phyloP scores from a whole-genome alignment of 208 protist genomes.

The Porcisia hertigi region DNA sequence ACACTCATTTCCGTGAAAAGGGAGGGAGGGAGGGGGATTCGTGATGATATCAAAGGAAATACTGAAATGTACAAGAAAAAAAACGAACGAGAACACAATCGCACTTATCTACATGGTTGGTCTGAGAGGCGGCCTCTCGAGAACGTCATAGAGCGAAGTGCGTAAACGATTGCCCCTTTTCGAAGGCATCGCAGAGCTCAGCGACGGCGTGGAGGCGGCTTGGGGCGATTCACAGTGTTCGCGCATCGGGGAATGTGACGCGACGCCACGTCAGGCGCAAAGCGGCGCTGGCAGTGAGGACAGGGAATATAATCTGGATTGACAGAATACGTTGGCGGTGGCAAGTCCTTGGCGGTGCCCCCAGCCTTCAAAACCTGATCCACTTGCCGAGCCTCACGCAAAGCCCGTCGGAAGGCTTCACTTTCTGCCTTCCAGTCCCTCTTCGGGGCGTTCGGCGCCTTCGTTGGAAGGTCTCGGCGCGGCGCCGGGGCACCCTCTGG shows the following conservation, averaged over 20 bases:
- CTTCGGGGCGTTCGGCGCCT: conserved; percentile 32
- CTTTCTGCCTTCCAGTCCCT: conserved; percentile 88
- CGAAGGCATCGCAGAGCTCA: not conserved
- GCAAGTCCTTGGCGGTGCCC: conserved; percentile 70
- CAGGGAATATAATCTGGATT: conserved; percentile 87
- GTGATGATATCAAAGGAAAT: not conserved
- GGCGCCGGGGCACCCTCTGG: conserved; percentile 23
- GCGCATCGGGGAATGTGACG: conserved; percentile 89
- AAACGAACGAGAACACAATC: not conserved
- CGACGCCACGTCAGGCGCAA: conserved; percentile 78
- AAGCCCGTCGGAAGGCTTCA: conserved; percentile 70
- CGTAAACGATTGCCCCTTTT: not conserved
- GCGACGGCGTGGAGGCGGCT: conserved; percentile 75
- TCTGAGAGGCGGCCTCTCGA: not conserved
- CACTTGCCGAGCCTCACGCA: conserved; percentile 80
- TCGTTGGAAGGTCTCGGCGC: not conserved
- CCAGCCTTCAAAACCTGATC: conserved; percentile 78
- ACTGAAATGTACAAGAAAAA: not conserved
- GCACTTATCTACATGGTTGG: not conserved
- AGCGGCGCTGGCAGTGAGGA: conserved; percentile 85
- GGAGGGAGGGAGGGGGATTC: not conserved
- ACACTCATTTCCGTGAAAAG: not conserved
- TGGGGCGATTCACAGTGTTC: conserved; percentile 79
- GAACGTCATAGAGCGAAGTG: not conserved
- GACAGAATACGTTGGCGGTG: conserved; percentile 84